Evolutionary conservation across 2,329 filamentous ascomycete species (phyloP).

Genomic region (Aspergillus piperis): DNA sequence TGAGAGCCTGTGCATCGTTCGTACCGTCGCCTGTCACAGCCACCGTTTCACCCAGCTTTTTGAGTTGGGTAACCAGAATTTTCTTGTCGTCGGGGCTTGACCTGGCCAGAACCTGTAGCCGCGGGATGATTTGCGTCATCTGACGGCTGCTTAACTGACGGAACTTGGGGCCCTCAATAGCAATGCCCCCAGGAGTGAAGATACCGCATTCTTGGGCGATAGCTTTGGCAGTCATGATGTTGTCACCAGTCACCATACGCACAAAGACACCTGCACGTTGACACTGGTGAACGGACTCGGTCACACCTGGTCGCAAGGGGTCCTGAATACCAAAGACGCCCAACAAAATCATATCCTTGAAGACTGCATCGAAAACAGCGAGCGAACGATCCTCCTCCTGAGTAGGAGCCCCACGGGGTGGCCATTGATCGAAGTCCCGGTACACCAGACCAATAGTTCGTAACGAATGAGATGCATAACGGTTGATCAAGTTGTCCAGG

Average conservation of each 20-base stretch:
- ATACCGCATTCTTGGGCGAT: slow-evolving; percentile 81
- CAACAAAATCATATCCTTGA: slow-evolving; percentile 67
- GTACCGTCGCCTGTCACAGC: slow-evolving; percentile 83
- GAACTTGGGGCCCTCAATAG: slow-evolving; percentile 79
- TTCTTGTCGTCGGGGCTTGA: slow-evolving; percentile 78
- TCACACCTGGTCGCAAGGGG: slow-evolving; percentile 73
- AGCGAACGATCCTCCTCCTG: slow-evolving; percentile 61
- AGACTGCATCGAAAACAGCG: slow-evolving; percentile 67
- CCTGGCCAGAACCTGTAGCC: slow-evolving; percentile 69
- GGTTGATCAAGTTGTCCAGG: slow-evolving; percentile 69
- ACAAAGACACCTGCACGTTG: slow-evolving; percentile 76
- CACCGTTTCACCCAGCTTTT: slow-evolving; percentile 73
- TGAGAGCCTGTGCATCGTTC: slow-evolving; percentile 79
- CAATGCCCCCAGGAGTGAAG: slow-evolving; percentile 64
- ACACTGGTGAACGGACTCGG: slow-evolving; percentile 70
- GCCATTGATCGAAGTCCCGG: slow-evolving; percentile 83
- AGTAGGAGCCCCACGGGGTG: slow-evolving; percentile 63
- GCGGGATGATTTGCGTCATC: slow-evolving; percentile 68
- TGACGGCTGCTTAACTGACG: slow-evolving; percentile 68
- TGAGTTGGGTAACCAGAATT: slow-evolving; percentile 69
- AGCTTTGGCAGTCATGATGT: slow-evolving; percentile 74
- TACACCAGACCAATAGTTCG: slow-evolving; percentile 83
- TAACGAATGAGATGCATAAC: slow-evolving; percentile 76
- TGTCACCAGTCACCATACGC: slow-evolving; percentile 85
- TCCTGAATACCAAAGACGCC: slow-evolving; percentile 79